These are phyloP conservation scores for Aspergillus tanneri DNA, from an alignment of 2,329 filamentous ascomycete species.

Conservation along the genomic window DNA sequence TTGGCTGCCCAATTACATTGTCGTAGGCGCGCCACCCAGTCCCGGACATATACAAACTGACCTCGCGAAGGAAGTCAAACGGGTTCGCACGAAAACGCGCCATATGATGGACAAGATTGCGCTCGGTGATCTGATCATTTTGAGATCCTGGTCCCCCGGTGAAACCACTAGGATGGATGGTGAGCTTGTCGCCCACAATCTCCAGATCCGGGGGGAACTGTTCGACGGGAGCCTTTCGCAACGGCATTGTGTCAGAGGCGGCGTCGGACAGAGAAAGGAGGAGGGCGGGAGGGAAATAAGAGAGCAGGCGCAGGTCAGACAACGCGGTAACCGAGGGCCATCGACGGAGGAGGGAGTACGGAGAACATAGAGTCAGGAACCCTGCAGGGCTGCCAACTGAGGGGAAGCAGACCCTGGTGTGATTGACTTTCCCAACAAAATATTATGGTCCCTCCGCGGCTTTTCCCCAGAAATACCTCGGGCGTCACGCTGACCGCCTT, in stretches of 20 bases:
- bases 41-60: conserved; percentile 88
- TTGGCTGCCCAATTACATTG: conserved; percentile 80
- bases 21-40: conserved; percentile 96
- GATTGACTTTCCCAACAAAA: conserved; percentile 24
- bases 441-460: conserved; percentile 24
- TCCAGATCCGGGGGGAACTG: conserved; percentile 70
- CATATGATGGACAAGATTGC: conserved; percentile 66
- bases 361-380: not conserved
- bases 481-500: conserved; percentile 15
- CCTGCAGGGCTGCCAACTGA: not conserved
- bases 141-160: conserved; percentile 38
- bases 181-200: conserved; percentile 72
- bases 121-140: conserved; percentile 50
- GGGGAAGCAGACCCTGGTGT: not conserved
- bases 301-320: not conserved
- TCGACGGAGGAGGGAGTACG: not conserved
- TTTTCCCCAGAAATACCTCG: conserved; percentile 31
- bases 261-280: not conserved
- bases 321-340: conserved; percentile 3
- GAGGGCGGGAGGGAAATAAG: not conserved
- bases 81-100: conserved; percentile 76
- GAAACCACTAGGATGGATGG: conserved; percentile 69
- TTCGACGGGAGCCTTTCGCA: conserved; percentile 31
- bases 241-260: conserved; percentile 27
- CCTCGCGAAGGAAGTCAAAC: conserved; percentile 82